A percentile compares a stretch with the other conserved stretches of the same genome.
These are phyloP conservation scores for Aegilops umbellulata DNA, from an alignment of 176 grass and related monocot species.

Conservation along the genomic window DNA sequence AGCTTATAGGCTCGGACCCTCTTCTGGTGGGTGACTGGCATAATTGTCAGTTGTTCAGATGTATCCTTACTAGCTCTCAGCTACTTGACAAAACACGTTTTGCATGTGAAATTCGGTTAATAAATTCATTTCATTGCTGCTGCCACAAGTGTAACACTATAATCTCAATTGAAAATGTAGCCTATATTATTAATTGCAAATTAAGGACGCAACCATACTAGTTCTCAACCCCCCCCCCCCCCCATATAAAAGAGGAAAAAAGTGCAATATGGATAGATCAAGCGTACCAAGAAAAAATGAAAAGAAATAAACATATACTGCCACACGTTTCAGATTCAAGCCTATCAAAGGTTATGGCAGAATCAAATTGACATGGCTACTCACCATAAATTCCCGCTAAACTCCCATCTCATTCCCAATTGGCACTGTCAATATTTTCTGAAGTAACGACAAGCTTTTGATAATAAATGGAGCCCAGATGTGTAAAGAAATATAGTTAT, in stretches of 20 bases:
- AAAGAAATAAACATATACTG: neutral
- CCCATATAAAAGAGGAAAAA: too few species aligned
- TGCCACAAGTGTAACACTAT: neutral
- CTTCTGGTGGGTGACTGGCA: neutral
- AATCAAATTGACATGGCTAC: neutral
- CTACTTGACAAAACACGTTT: neutral
- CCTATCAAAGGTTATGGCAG: neutral
- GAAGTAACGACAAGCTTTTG: neutral
- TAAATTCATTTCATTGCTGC: neutral
- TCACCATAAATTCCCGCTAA: neutral
- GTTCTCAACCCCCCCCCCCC: too few species aligned
- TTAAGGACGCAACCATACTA: too few species aligned
- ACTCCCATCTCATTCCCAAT: neutral
- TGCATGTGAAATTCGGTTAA: conserved; percentile 6
- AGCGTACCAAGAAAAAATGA: neutral
- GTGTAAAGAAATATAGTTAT: conserved; percentile 8
- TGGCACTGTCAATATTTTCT: neutral
- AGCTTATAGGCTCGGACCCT: neutral
- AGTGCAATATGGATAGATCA: neutral
- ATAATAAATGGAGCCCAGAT: neutral
- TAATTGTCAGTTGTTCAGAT: neutral
- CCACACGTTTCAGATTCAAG: neutral
- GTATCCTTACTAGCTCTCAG: neutral
- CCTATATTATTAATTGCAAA: neutral
- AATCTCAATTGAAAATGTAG: neutral